Percentiles rank a stretch among this genome's conserved stretches.
Evolutionary conservation across 2,329 filamentous ascomycete genomes (phyloP).

Genomic region (Curvularia sp.): DNA sequence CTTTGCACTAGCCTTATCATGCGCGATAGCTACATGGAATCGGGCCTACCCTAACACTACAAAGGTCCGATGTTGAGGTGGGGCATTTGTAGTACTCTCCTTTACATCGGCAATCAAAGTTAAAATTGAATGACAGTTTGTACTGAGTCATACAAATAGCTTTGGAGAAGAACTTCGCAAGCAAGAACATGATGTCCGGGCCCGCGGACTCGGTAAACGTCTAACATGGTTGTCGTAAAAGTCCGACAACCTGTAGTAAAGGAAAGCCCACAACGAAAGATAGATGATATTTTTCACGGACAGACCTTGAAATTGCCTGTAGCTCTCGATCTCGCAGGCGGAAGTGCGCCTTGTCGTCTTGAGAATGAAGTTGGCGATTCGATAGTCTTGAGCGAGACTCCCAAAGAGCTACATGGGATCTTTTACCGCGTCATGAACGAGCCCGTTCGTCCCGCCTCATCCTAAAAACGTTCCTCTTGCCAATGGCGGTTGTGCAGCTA

Average conservation of each 20-base stretch:
- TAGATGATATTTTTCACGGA: not conserved
- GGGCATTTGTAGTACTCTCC: not conserved
- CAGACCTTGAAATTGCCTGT: not conserved
- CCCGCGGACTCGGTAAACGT: not conserved
- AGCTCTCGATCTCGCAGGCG: not conserved
- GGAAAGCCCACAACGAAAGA: not conserved
- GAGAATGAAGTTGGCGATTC: slow-evolving; percentile 3
- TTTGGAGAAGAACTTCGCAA: not conserved
- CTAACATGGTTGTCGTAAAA: not conserved
- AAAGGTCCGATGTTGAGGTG: not conserved
- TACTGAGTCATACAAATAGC: no score
- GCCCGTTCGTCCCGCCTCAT: not conserved
- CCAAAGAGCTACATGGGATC: not conserved
- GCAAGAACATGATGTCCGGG: not conserved
- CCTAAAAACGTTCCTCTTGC: slow-evolving; percentile 9
- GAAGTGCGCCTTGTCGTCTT: slow-evolving; percentile 24
- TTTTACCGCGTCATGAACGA: slow-evolving; percentile 1
- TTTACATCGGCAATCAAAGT: not conserved
- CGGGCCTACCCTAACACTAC: not conserved
- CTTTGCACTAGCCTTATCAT: not conserved
- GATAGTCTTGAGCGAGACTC: not conserved
- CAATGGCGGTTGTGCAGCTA: slow-evolving; percentile 49
- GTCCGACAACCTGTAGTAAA: not conserved
- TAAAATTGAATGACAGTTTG: not conserved
- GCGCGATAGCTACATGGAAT: not conserved